These are phyloP conservation scores for Phytophthora gonapodyides DNA, from an alignment of 352 stramenopile species.

Conservation along the genomic window DNA sequence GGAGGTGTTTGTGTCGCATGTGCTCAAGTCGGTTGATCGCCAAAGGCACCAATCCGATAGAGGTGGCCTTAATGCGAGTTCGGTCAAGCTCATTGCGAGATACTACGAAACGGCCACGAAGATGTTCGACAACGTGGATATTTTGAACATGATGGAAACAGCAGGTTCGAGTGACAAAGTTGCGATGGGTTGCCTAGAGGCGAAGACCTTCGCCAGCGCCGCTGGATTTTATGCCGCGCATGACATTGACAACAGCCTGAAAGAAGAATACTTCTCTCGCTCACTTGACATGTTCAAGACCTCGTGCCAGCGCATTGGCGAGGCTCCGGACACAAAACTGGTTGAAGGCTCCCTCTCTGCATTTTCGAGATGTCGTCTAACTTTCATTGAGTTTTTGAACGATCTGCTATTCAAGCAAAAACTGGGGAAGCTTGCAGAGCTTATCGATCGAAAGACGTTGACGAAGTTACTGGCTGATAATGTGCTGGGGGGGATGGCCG, in stretches of 20 bases:
- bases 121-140: slow-evolving; percentile 85
- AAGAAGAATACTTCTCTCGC: slow-evolving; percentile 61
- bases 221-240: slow-evolving; percentile 65
- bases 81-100: slow-evolving; percentile 50
- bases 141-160: slow-evolving; percentile 68
- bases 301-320: slow-evolving; percentile 37
- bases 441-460: slow-evolving; percentile 47
- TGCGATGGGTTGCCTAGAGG: slow-evolving; percentile 66
- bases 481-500: slow-evolving; percentile 66
- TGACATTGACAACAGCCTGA: slow-evolving; percentile 39
- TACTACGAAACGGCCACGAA: slow-evolving; percentile 81
- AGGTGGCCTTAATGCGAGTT: slow-evolving; percentile 24
- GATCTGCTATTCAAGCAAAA: slow-evolving; percentile 58
- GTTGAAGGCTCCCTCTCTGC: slow-evolving; percentile 9
- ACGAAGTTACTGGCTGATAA: slow-evolving; percentile 58
- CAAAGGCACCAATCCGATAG: slow-evolving; percentile 49
- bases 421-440: slow-evolving; percentile 39
- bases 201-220: slow-evolving; percentile 65
- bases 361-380: slow-evolving; percentile 51
- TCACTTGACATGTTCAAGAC: slow-evolving; percentile 66
- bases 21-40: slow-evolving; percentile 73
- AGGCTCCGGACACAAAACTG: not conserved
- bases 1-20: slow-evolving; percentile 80
- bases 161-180: slow-evolving; percentile 47
- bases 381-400: slow-evolving; percentile 77